Evolutionary conservation across 768 basidiomycete genomes (phyloP).

Genomic region (Lactifluus pinguis): DNA sequence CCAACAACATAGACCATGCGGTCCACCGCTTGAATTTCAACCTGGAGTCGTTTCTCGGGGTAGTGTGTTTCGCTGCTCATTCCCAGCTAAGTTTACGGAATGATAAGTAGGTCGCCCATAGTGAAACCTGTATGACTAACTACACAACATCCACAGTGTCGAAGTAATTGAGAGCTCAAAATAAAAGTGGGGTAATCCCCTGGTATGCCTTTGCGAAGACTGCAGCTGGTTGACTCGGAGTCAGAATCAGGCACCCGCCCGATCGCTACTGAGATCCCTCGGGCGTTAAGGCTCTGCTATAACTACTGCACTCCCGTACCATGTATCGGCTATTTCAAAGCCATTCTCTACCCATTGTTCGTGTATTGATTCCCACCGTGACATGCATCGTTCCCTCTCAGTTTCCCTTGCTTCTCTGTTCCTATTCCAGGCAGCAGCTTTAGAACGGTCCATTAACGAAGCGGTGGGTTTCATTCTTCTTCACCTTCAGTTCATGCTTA

Average conservation of each 20-base stretch:
- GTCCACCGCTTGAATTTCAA: neutral
- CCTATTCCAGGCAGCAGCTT: conserved; percentile 2
- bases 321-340: neutral
- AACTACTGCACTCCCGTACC: neutral
- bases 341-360: neutral
- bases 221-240: conserved; percentile 10
- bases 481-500: neutral
- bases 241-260: neutral
- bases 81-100: no score
- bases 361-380: neutral
- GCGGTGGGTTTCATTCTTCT: neutral
- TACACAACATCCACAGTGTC: neutral
- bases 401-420: neutral
- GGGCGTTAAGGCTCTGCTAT: conserved; percentile 4
- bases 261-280: conserved; percentile 6
- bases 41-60: no score
- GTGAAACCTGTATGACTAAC: no score
- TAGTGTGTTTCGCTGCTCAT: no score
- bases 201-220: neutral
- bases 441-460: neutral
- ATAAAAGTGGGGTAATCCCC: no score
- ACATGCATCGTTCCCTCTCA: neutral
- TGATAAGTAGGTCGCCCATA: no score
- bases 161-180: no score
- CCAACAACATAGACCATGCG: neutral